These are phyloP conservation scores for Phialophora expanda DNA, from an alignment of 2,329 filamentous ascomycete species.

Conservation along the genomic window DNA sequence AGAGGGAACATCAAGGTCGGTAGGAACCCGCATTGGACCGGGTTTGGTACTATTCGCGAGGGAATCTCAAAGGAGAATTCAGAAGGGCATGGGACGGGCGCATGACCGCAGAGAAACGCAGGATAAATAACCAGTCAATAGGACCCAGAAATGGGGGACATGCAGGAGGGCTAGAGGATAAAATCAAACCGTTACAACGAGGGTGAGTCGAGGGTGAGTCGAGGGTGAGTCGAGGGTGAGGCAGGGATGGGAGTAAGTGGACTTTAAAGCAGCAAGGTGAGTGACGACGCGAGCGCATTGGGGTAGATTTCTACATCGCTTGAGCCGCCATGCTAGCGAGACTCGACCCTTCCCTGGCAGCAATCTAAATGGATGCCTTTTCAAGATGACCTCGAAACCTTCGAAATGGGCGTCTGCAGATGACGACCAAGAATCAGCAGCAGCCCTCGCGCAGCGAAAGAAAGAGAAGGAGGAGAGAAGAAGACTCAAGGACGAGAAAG, in stretches of 20 bases:
- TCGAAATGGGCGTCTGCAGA: constrained; percentile 90
- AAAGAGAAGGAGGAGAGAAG: constrained; percentile 89
- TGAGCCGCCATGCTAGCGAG: background rate
- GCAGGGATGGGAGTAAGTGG: background rate
- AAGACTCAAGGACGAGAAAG: constrained; percentile 80
- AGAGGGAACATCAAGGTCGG: too few relatives aligned
- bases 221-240: background rate
- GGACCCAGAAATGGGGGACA: too few relatives aligned
- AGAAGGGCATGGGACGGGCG: too few relatives aligned
- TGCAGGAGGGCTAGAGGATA: too few relatives aligned
- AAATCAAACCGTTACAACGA: background rate
- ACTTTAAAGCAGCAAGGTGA: background rate
- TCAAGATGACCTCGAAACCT: constrained; percentile 18
- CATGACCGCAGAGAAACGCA: too few relatives aligned
- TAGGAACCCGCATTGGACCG: too few relatives aligned
- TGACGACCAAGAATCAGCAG: constrained; percentile 69
- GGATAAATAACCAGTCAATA: too few relatives aligned
- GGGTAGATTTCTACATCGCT: background rate
- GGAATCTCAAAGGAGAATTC: too few relatives aligned
- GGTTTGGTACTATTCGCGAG: too few relatives aligned
- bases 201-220: background rate
- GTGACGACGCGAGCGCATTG: background rate
- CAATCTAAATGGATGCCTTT: background rate
- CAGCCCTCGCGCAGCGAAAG: constrained; percentile 70
- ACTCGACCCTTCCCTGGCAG: background rate